Conservation (phyloP, 2,329 filamentous ascomycete species). For the Phialophora chinensis region DNA sequence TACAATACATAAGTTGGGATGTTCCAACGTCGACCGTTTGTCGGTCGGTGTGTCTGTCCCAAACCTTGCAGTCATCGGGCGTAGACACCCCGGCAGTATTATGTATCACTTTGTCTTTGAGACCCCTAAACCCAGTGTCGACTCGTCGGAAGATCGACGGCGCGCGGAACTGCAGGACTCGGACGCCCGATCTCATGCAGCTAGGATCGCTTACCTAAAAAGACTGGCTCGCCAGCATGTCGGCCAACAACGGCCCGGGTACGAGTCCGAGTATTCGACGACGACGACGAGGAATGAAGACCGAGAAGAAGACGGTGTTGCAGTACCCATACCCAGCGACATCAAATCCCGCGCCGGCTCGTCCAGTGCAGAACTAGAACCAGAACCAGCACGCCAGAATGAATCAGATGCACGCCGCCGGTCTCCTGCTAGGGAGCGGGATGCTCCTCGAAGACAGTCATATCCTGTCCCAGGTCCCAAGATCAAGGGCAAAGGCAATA, state of each 20-base stretch:
- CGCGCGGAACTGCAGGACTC: slow-evolving; percentile 6
- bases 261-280: not conserved
- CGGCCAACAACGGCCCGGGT: not conserved
- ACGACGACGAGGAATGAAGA: not conserved
- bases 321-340: too few relatives aligned
- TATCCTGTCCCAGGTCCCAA: too few relatives aligned
- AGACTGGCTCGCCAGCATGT: slow-evolving; percentile 1
- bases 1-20: not conserved
- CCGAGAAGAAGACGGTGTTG: too few relatives aligned
- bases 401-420: too few relatives aligned
- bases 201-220: slow-evolving; percentile 12
- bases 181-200: slow-evolving; percentile 10
- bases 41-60: not conserved
- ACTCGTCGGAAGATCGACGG: slow-evolving; percentile 8
- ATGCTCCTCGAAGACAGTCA: not conserved
- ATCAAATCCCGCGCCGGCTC: too few relatives aligned
- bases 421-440: too few relatives aligned
- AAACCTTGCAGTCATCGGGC: too few relatives aligned
- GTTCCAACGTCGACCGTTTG: not conserved
- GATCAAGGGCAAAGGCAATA: not conserved
- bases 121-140: not conserved
- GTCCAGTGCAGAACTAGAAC: too few relatives aligned
- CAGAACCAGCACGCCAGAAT: too few relatives aligned
- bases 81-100: not conserved
- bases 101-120: slow-evolving; percentile 13